Percentiles rank a stretch among this genome's conserved stretches.
Evolutionary conservation across 2,329 filamentous ascomycete species (phyloP).

Genomic region (Rutstroemia sp.): DNA sequence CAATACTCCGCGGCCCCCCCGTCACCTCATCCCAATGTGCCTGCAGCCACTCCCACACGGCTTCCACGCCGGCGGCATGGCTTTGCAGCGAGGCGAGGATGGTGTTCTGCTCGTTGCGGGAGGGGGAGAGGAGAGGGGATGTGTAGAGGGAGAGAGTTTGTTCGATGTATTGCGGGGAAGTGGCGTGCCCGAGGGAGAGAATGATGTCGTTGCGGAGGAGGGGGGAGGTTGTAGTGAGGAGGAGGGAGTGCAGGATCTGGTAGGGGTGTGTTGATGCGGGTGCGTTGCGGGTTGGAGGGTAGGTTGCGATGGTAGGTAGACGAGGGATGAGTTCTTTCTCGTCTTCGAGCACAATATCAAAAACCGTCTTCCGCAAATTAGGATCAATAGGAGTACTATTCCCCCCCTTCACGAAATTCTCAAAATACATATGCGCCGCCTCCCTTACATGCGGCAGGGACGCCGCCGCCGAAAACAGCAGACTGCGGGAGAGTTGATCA

Average conservation of each 20-base stretch:
- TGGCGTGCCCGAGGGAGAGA: neutral
- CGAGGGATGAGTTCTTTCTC: neutral
- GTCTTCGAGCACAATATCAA: neutral
- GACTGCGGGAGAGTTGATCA: neutral
- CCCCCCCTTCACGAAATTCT: neutral
- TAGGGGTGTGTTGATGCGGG: neutral
- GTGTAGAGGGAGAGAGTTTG: neutral
- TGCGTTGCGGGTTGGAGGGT: neutral
- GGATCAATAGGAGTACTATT: neutral
- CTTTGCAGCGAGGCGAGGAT: neutral
- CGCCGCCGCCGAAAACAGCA: neutral
- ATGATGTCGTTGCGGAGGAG: neutral
- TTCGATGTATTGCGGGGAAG: neutral
- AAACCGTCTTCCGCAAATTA: conserved; percentile 1
- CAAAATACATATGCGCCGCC: neutral
- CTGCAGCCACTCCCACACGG: neutral
- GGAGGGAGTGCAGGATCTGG: neutral
- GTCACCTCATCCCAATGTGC: neutral
- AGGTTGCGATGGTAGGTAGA: neutral
- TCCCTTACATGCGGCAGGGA: neutral
- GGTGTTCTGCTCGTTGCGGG: neutral
- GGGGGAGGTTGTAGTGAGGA: neutral
- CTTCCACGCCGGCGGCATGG: neutral
- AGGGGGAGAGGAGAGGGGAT: neutral
- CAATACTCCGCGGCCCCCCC: neutral